Percentiles rank a stretch among this genome's conserved stretches.
Conservation (phyloP, 177 flowering plant species). For the Telopea speciosissima region DNA sequence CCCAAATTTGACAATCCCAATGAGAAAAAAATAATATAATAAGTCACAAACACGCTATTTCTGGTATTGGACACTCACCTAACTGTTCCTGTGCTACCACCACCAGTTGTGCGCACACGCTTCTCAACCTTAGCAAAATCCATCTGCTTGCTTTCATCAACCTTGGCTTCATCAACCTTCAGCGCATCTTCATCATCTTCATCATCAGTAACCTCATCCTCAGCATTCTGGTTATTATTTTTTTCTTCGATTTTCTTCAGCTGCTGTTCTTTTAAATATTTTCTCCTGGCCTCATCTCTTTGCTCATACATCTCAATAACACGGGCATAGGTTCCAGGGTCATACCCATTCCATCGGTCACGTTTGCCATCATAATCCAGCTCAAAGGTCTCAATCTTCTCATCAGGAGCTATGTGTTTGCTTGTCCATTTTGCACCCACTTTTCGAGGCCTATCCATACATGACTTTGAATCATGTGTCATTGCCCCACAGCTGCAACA, state of each 20-base stretch:
- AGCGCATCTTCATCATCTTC: constrained; percentile 53
- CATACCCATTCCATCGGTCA: constrained; percentile 68
- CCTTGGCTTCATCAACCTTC: constrained; percentile 19
- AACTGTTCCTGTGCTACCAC: constrained; percentile 74
- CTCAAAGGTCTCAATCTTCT: constrained; percentile 59
- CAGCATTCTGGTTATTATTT: not conserved
- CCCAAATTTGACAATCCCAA: not conserved
- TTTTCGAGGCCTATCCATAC: constrained; percentile 62
- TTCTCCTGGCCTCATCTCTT: constrained; percentile 12
- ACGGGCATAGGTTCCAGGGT: constrained; percentile 43
- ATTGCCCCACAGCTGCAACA: constrained; percentile 61
- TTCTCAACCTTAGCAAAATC: constrained; percentile 80
- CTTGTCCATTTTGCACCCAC: constrained; percentile 59
- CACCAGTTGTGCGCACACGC: constrained; percentile 79
- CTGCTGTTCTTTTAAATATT: not conserved
- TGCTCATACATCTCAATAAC: constrained; percentile 55
- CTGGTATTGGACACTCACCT: not conserved
- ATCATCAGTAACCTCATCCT: constrained; percentile 14
- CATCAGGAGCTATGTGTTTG: constrained; percentile 63
- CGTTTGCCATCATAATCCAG: constrained; percentile 65
- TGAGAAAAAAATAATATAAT: too few species aligned
- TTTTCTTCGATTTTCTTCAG: not conserved
- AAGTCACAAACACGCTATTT: not conserved
- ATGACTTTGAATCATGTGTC: constrained; percentile 48
- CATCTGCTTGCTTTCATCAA: constrained; percentile 77